A percentile compares a stretch with the other conserved stretches of the same genome.
Conservation (phyloP, 1,284 basidiomycete species). For the Abortiporus biennis region DNA sequence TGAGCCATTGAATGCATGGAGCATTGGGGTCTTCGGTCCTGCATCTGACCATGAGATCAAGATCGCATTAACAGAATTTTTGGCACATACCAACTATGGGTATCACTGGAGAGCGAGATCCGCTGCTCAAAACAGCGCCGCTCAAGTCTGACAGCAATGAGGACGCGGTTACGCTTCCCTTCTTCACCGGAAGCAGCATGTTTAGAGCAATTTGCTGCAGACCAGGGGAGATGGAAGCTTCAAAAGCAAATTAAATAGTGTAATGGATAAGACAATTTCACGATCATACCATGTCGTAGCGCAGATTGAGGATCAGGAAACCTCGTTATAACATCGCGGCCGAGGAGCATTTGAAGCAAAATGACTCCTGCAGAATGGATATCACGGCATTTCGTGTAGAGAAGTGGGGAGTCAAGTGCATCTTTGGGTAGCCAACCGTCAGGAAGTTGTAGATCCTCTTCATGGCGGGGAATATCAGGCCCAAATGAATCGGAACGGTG, state of each 20-base stretch:
- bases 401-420: constrained; percentile 59
- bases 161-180: constrained; percentile 44
- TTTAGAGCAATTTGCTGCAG: constrained; percentile 44
- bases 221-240: constrained; percentile 45
- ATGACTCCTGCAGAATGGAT: constrained; percentile 72
- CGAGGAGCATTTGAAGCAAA: constrained; percentile 71
- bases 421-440: constrained; percentile 68
- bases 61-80: background rate
- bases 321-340: constrained; percentile 52
- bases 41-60: constrained; percentile 6
- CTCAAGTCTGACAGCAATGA: constrained; percentile 33
- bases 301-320: constrained; percentile 30
- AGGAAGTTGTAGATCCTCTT: constrained; percentile 41
- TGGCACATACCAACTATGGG: constrained; percentile 24
- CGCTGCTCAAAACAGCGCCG: constrained; percentile 15
- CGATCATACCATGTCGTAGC: constrained; percentile 19
- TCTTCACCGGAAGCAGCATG: constrained; percentile 57
- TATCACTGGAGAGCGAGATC: constrained; percentile 26
- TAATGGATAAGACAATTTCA: background rate
- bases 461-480: constrained; percentile 26
- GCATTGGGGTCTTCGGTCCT: constrained; percentile 43
- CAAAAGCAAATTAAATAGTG: background rate
- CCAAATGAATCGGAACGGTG: constrained; percentile 71
- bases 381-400: constrained; percentile 67
- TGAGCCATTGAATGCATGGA: constrained; percentile 36